A percentile compares a stretch with the other conserved stretches of the same genome.
Conservation (phyloP, 148 eudicot genomes). For the Rhododendron ovatum region DNA sequence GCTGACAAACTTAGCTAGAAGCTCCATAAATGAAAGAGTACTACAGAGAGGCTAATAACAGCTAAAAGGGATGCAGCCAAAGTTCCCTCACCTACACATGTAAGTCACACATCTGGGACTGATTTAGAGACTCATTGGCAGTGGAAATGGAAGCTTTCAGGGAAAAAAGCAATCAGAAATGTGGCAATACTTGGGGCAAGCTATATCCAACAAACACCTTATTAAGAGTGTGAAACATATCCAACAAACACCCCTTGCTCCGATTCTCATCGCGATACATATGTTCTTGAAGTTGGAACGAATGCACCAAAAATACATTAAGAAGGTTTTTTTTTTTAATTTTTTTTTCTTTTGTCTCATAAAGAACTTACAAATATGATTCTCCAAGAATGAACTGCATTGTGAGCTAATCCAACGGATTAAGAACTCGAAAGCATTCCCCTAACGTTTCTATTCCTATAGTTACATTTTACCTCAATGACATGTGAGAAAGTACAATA, state of each 20-base stretch:
- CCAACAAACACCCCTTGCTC: not conserved
- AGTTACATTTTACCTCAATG: not conserved
- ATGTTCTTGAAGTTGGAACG: not conserved
- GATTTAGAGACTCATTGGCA: not conserved
- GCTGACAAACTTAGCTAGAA: not conserved
- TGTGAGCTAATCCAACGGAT: not conserved
- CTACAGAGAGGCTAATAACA: not conserved
- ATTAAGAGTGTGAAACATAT: not conserved
- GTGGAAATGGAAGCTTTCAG: not conserved
- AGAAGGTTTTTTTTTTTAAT: too few relatives aligned
- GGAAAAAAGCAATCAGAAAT: not conserved
- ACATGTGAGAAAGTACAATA: not conserved
- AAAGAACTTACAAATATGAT: not conserved
- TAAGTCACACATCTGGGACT: not conserved
- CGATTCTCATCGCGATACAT: not conserved
- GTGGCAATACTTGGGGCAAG: not conserved
- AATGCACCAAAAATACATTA: not conserved
- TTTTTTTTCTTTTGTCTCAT: not conserved
- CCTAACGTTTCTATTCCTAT: not conserved
- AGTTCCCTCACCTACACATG: not conserved
- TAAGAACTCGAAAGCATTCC: not conserved
- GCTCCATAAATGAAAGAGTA: not conserved
- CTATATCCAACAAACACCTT: not conserved
- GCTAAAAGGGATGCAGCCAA: not conserved
- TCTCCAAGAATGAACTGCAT: not conserved